Evolutionary conservation across 805 yeast species (phyloP), one percentile per base, ranked within the genome.

Genomic region (Lipomyces starkeyi): DNA sequence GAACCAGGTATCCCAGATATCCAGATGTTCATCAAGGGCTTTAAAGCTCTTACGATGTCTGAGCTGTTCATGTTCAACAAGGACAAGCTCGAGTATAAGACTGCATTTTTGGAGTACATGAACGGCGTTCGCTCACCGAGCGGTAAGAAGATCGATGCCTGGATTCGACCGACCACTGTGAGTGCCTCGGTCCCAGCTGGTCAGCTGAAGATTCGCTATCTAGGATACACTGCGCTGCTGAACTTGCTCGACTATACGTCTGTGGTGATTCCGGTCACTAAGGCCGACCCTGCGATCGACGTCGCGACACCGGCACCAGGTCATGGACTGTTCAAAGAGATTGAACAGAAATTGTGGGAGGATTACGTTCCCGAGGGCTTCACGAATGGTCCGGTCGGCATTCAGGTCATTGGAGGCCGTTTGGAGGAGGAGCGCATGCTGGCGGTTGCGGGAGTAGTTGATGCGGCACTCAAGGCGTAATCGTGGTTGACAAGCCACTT

Each of bases 361-460:
- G 72, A 69, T 43, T 69, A 86, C 77, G 80, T 84, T 64, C 82
- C 87, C 6, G 84, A 82, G 63, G 77, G 80, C 57, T 78, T 77
- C 63, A 79, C 81, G 66, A 86, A 85, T 2, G 86, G 85, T 73
- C 89, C 90, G 0, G 86, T 87, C 2, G 80, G 83, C 2, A 70
- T 87, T 7, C 91, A 88, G 74, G 70, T 88, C 29, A 82, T 86
- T 20, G 83, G 88, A 32, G 80, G 83, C 64, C 80, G 87, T 66
- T 84, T 83, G 64, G 84, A 87, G 68, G 91, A 88, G 73, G 91
- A 88, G 73, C 84, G 85, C 73, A 83, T 83, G 3, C 74, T 86
- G 37, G 81, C 72, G 17, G 60, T 69, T 27, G 71, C 71, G 13
- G 67, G 55, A 17, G 72, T 67, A 22, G 72, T 69, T 25, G 72